Conservation (phyloP, 805 yeast species). For the Kluyveromyces nonfermentans region DNA sequence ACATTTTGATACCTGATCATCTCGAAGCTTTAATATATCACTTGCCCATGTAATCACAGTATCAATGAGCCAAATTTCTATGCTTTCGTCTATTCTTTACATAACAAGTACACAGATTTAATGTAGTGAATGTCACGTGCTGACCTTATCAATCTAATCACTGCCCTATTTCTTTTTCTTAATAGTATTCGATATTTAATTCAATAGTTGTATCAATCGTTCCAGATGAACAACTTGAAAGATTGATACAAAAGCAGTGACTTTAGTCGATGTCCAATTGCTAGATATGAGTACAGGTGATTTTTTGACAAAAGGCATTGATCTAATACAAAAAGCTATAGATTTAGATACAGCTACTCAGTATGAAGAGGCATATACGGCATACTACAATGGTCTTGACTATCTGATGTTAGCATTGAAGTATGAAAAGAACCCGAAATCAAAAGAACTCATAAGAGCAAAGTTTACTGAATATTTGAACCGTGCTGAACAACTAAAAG, state of each 20-base stretch:
- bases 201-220: too few species aligned
- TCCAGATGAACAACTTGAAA: too few species aligned
- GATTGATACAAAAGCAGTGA: background rate
- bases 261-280: background rate
- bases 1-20: too few species aligned
- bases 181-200: background rate
- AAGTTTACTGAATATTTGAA: conserved; percentile 86
- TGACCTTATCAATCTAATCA: background rate
- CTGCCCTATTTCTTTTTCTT: background rate
- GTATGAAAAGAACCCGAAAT: conserved; percentile 83
- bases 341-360: conserved; percentile 85
- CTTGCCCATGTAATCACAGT: too few species aligned
- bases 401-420: conserved; percentile 92
- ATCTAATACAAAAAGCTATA: conserved; percentile 86
- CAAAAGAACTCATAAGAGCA: conserved; percentile 79
- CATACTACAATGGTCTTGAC: conserved; percentile 87
- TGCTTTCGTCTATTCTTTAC: too few species aligned
- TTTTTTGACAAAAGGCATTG: conserved; percentile 90
- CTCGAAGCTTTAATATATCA: too few species aligned
- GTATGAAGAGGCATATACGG: conserved; percentile 89
- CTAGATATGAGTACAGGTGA: conserved; percentile 45
- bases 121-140: too few species aligned
- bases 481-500: conserved; percentile 89
- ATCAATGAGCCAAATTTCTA: too few species aligned
- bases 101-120: too few species aligned